phyloP scores from a whole-genome alignment of 257 asterid genomes.

The Primulina tabacum region DNA sequence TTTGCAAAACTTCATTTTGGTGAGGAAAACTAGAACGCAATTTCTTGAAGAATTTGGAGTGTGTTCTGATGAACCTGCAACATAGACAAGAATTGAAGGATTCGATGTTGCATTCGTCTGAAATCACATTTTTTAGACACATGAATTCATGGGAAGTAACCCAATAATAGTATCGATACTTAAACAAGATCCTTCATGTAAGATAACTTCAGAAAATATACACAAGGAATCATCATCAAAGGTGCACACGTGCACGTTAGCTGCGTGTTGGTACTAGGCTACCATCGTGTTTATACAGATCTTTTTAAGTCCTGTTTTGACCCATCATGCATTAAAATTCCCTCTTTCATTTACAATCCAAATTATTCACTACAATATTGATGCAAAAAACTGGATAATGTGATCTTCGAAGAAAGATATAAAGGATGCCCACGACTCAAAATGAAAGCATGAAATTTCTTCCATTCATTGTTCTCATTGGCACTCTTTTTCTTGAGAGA shows the following conservation, averaged over 20 bases:
- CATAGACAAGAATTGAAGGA: conserved; percentile 23
- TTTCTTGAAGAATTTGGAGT: conserved; percentile 91
- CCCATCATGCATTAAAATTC: no score
- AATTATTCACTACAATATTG: no score
- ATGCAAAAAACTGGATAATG: neutral
- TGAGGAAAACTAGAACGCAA: conserved; percentile 59
- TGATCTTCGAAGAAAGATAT: neutral
- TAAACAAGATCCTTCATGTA: no score
- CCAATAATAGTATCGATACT: no score
- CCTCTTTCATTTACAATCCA: conserved; percentile 8
- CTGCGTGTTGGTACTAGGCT: neutral
- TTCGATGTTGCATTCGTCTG: conserved; percentile 9
- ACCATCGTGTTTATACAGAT: neutral
- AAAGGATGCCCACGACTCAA: conserved; percentile 3
- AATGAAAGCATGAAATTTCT: conserved; percentile 1
- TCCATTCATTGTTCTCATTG: neutral
- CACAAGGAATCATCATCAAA: no score
- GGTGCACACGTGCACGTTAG: neutral
- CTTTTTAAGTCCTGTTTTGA: neutral
- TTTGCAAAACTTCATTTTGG: conserved; percentile 20
- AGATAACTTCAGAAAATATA: no score
- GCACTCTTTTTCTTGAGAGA: neutral
- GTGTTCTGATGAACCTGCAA: conserved; percentile 94
- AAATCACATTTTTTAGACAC: no score
- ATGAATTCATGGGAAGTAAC: no score